Evolutionary conservation across 1,284 basidiomycete species (phyloP).

Genomic region (Cutaneotrichosporon mucoides): DNA sequence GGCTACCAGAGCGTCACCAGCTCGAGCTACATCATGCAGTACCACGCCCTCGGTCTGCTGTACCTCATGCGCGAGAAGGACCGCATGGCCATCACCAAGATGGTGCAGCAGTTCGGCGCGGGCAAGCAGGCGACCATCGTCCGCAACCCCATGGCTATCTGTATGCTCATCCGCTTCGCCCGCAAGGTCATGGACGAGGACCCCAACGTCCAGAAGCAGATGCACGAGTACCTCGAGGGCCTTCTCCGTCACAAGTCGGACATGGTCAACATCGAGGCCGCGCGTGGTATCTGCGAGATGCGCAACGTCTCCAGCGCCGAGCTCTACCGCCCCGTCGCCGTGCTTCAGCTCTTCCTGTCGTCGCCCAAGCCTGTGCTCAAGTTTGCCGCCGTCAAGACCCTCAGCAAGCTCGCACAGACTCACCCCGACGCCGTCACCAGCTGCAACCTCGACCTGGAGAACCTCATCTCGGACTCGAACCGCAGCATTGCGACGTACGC

Average conservation of each 20-base stretch:
- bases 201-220: slow-evolving; percentile 85
- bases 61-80: slow-evolving; percentile 96
- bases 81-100: slow-evolving; percentile 97
- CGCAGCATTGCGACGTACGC: slow-evolving; percentile 97
- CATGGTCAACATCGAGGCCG: slow-evolving; percentile 99
- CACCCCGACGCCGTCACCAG: slow-evolving; percentile 81
- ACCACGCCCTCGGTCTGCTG: slow-evolving; percentile 90
- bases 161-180: slow-evolving; percentile 97
- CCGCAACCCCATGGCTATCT: slow-evolving; percentile 96
- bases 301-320: slow-evolving; percentile 72
- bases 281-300: slow-evolving; percentile 95
- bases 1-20: slow-evolving; percentile 76
- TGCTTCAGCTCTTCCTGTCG: slow-evolving; percentile 87
- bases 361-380: slow-evolving; percentile 92
- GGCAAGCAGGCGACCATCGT: slow-evolving; percentile 70
- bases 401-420: slow-evolving; percentile 78
- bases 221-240: slow-evolving; percentile 89
- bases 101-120: slow-evolving; percentile 95
- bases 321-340: slow-evolving; percentile 80
- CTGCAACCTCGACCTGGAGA: slow-evolving; percentile 97
- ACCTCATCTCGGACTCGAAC: slow-evolving; percentile 93
- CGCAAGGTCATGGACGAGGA: slow-evolving; percentile 98
- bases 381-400: slow-evolving; percentile 94
- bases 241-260: slow-evolving; percentile 99
- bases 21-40: slow-evolving; percentile 90